phyloP scores from a whole-genome alignment of 2,329 filamentous ascomycete genomes.

The Penicillium sp. region DNA sequence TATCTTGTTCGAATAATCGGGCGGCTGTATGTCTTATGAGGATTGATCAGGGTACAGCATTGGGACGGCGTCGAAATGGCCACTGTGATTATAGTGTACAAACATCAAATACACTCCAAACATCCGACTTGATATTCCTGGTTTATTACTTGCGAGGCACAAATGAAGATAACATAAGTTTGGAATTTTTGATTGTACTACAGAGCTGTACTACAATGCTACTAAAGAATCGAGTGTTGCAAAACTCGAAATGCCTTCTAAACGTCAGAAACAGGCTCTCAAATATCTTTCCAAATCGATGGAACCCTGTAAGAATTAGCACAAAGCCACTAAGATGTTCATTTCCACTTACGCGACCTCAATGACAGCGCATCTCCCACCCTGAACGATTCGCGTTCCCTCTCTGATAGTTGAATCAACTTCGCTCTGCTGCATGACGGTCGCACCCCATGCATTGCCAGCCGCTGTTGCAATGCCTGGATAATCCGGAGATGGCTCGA shows the following conservation, averaged over 20 bases:
- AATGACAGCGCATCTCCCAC: conserved; percentile 56
- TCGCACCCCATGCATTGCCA: conserved; percentile 55
- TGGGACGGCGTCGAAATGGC: conserved; percentile 29
- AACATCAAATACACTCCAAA: conserved; percentile 2
- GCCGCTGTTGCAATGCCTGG: conserved; percentile 64
- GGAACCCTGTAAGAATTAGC: conserved; percentile 14
- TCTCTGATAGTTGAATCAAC: conserved; percentile 52
- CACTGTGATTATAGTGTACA: conserved; percentile 13
- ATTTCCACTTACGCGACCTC: conserved; percentile 41
- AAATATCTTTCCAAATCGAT: conserved; percentile 15
- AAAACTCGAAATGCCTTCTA: too few relatives aligned
- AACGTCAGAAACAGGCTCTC: neutral
- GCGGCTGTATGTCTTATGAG: conserved; percentile 16
- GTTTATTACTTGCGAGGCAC: too few relatives aligned
- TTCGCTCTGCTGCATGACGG: conserved; percentile 51
- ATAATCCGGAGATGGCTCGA: conserved; percentile 62
- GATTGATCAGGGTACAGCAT: conserved; percentile 27
- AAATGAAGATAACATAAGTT: neutral
- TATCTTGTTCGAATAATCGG: conserved; percentile 14
- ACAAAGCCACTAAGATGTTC: neutral
- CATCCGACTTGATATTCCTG: neutral
- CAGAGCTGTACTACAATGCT: neutral
- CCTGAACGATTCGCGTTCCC: conserved; percentile 55
- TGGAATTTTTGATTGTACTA: neutral
- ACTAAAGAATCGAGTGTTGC: too few relatives aligned